Conservation (phyloP, 305 asterid genomes). For the Ilex paraguariensis region DNA sequence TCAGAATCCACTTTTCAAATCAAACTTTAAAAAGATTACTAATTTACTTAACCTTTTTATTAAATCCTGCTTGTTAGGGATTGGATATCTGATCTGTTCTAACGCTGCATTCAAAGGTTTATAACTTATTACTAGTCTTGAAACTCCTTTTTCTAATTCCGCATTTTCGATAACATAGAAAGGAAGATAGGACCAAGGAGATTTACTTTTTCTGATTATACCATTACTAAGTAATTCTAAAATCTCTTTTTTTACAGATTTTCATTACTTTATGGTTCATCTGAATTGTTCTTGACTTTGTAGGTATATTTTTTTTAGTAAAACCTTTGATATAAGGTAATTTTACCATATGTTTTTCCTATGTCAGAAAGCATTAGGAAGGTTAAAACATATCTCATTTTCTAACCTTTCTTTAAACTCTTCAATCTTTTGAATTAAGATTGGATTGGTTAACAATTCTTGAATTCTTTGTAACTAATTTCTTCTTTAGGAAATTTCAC, state of each 20-base stretch:
- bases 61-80: not conserved
- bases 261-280: not conserved
- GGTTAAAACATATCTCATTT: no score
- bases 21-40: no score
- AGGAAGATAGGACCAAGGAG: not conserved
- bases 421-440: no score
- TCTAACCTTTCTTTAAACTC: no score
- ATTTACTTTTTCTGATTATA: not conserved
- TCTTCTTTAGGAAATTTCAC: no score
- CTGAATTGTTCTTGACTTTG: not conserved
- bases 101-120: not conserved
- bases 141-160: not conserved
- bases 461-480: no score
- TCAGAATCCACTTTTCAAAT: not conserved
- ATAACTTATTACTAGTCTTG: not conserved
- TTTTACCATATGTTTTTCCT: not conserved
- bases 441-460: no score
- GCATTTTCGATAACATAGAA: no score
- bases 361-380: not conserved
- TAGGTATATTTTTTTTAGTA: not conserved
- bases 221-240: no score
- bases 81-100: not conserved
- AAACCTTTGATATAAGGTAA: not conserved
- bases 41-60: not conserved
- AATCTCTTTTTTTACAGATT: not conserved